These are phyloP conservation scores for Leucosporidium creatinivorum DNA, from an alignment of 768 basidiomycete genomes.

Conservation along the genomic window DNA sequence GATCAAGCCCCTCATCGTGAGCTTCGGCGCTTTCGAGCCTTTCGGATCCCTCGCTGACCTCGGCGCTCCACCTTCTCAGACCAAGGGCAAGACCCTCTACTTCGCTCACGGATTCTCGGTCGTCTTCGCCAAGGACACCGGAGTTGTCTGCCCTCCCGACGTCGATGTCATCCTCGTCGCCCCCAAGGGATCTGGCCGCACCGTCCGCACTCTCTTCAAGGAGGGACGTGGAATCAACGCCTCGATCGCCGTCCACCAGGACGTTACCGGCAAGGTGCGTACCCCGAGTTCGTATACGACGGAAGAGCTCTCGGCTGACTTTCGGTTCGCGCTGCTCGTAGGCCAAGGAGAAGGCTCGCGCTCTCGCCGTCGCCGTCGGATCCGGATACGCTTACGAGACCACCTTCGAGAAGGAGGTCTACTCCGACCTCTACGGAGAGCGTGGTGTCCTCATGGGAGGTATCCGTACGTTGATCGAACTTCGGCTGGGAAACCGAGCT, in stretches of 20 bases:
- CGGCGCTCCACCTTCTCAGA: conserved; percentile 39
- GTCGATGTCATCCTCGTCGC: conserved; percentile 99
- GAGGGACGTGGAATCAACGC: conserved; percentile 99
- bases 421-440: conserved; percentile 98
- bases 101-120: conserved; percentile 99
- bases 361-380: conserved; percentile 86
- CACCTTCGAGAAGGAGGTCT: conserved; percentile 98
- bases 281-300: no score
- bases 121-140: conserved; percentile 94
- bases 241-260: conserved; percentile 89
- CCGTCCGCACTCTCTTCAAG: conserved; percentile 98
- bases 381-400: conserved; percentile 99
- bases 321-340: no score
- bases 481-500: neutral
- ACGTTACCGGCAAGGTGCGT: conserved; percentile 74
- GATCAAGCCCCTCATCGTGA: conserved; percentile 74
- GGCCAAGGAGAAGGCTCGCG: conserved; percentile 92
- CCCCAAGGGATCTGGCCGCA: conserved; percentile 96
- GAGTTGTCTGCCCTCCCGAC: conserved; percentile 81
- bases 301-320: no score
- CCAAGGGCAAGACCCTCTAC: conserved; percentile 99
- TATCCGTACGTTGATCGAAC: conserved; percentile 52
- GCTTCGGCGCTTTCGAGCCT: neutral
- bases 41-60: neutral
- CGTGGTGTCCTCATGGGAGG: conserved; percentile 66